Base-by-base conservation (phyloP, 805 yeast genomes). In the Metschnikowia gelsemii region DNA sequence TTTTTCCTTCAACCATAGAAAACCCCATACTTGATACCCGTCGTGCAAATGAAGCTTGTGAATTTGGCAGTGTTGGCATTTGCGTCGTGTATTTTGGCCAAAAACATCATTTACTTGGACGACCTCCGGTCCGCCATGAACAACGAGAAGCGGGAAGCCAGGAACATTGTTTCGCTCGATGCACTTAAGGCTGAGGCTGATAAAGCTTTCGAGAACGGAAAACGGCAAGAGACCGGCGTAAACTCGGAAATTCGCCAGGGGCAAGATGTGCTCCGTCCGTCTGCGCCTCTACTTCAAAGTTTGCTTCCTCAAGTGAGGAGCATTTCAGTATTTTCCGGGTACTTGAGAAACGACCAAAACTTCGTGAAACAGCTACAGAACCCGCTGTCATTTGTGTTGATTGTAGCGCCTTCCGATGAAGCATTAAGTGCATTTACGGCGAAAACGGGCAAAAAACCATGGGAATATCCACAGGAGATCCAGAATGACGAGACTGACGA, bases 371-470 rank as follows among this genome's bases (percentile, higher is more conserved):
- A 73, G 47, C 73, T 84, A 48, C 79, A 75, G 44, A 58, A 63
- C 12, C 51, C 57, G n/a, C 62, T 66, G 22, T 52, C 69, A 64
- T 42, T 75, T 49, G 42, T 47, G 20, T 62, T 86, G 17, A 73
- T 87, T 5, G 74, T 87, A 54, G 87, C 95, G 2, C 96, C 96
- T 6, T 68, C 79, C 2, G 79, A 87, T 55, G 61, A 59, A 9
- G 90, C 87, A 3, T 54, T 70, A 17, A 42, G 49, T 14, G 35
- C 40, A 12, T 58, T 63, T 43, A 68, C 87, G 44, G 63, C 63
- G 20, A 59, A 66, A 2, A 63, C 64, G 23, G 62, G 69, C 2
- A 56, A 82, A 35, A 87, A 87, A 58, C 96, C 96, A 16, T 88
- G 95, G 96, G 82, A 83, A 56, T 87, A 83, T 60, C 95, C 95